Percentiles rank a stretch among this genome's conserved stretches.
Evolutionary conservation across 2,329 filamentous ascomycete genomes (phyloP).

Genomic region (Trichoderma guizhouense): DNA sequence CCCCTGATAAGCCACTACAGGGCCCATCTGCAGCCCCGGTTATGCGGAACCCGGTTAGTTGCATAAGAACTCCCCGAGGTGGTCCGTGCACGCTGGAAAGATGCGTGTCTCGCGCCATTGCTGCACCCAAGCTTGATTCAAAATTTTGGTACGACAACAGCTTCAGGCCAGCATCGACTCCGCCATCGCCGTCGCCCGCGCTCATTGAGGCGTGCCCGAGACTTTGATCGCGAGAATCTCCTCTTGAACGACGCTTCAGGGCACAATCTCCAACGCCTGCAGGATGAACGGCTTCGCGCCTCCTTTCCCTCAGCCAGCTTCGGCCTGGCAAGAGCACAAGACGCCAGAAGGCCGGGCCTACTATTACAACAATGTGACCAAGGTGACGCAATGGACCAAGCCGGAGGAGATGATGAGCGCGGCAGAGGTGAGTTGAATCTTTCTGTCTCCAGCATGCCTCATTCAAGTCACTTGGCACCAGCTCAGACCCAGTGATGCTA

Average conservation of each 20-base stretch:
- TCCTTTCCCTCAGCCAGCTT: slow-evolving; percentile 48
- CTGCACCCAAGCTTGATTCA: neutral
- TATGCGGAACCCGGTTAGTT: slow-evolving; percentile 4
- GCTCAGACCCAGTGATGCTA: neutral
- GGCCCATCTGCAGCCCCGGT: slow-evolving; percentile 3
- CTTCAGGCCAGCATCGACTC: neutral
- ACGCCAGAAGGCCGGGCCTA: slow-evolving; percentile 81
- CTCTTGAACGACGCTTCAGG: neutral
- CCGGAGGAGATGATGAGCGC: slow-evolving; percentile 83
- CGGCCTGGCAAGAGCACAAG: slow-evolving; percentile 76
- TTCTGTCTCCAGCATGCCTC: neutral
- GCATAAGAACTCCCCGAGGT: slow-evolving; percentile 1
- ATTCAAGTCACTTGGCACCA: neutral
- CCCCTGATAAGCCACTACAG: neutral
- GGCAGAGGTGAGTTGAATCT: slow-evolving; percentile 60
- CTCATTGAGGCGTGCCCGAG: neutral
- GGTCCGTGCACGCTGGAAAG: slow-evolving; percentile 23
- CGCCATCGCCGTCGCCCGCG: neutral
- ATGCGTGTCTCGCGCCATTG: slow-evolving; percentile 16
- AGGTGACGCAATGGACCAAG: slow-evolving; percentile 91
- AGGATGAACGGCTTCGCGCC: slow-evolving; percentile 58
- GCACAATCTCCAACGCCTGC: neutral
- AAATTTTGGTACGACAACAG: slow-evolving; percentile 3
- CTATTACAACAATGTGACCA: slow-evolving; percentile 85
- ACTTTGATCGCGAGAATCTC: neutral